Evolutionary conservation across 2,329 filamentous ascomycete species (phyloP).

Genomic region (Trichoderma afroharzianum): DNA sequence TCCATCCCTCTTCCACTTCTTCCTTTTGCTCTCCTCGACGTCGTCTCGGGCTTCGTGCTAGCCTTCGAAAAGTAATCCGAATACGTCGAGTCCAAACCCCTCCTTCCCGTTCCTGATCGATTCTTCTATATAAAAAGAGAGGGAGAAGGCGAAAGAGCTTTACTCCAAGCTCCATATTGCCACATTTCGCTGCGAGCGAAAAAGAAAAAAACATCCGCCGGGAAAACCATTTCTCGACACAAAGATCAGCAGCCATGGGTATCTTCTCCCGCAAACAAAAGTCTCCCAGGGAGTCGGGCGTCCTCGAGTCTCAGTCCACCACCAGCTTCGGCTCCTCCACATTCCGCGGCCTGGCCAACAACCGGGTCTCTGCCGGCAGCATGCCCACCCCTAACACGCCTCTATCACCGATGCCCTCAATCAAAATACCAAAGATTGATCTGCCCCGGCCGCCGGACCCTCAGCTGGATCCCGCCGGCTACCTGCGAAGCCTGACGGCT

Average conservation of each 20-base stretch:
- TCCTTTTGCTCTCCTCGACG: background rate
- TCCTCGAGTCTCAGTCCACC: constrained; percentile 45
- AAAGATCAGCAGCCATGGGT: constrained; percentile 41
- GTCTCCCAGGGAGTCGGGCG: constrained; percentile 41
- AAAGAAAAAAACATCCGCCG: background rate
- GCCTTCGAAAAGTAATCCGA: background rate
- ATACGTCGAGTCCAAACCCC: background rate
- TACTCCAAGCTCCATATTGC: background rate
- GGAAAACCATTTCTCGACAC: background rate
- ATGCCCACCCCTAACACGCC: constrained; percentile 43
- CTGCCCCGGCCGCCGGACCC: constrained; percentile 85
- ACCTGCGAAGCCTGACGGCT: constrained; percentile 83
- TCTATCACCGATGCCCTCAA: constrained; percentile 49
- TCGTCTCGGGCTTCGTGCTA: background rate
- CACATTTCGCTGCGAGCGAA: background rate
- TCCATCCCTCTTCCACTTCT: background rate
- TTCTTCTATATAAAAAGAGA: background rate
- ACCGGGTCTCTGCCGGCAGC: constrained; percentile 51
- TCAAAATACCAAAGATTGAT: constrained; percentile 67
- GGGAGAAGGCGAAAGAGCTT: background rate
- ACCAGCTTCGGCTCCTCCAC: constrained; percentile 50
- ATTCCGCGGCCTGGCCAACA: constrained; percentile 43
- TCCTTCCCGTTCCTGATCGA: background rate
- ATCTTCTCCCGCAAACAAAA: constrained; percentile 55
- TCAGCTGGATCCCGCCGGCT: constrained; percentile 80